These are phyloP conservation scores for Aegilops sharonensis DNA, from an alignment of 176 grass and related monocot species.

Conservation along the genomic window DNA sequence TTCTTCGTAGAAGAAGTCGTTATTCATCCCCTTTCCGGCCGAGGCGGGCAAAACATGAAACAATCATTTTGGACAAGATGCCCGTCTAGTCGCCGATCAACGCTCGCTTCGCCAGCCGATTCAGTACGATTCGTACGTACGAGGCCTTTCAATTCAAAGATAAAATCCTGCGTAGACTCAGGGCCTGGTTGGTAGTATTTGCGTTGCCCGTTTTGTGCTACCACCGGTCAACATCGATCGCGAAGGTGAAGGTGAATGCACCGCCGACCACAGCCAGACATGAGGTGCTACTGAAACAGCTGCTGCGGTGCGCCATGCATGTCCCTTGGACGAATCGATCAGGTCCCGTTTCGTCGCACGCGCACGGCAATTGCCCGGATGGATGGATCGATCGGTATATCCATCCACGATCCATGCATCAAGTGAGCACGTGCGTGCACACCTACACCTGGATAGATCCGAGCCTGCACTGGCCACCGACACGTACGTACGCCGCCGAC, in stretches of 20 bases:
- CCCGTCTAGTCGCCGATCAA: neutral
- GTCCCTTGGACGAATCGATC: neutral
- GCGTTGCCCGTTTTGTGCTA: neutral
- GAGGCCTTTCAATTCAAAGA: neutral
- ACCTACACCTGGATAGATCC: neutral
- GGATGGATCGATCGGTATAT: neutral
- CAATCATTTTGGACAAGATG: no score
- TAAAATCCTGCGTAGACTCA: neutral
- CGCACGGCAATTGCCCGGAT: constrained; percentile 24
- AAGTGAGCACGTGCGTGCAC: neutral
- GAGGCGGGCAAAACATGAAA: neutral
- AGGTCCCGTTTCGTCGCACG: neutral
- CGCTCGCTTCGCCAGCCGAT: neutral
- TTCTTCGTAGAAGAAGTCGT: no score
- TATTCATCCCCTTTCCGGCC: neutral
- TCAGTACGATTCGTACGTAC: neutral
- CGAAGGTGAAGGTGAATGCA: neutral
- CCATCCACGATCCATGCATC: neutral
- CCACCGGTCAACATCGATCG: neutral
- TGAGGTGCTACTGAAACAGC: no score
- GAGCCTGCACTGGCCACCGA: neutral
- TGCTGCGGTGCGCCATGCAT: neutral
- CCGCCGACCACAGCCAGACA: neutral
- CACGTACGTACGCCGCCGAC: neutral
- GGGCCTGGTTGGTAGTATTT: no score